These are phyloP conservation scores for Pichia inconspicua DNA, from an alignment of 1,139 yeast species.

Conservation along the genomic window DNA sequence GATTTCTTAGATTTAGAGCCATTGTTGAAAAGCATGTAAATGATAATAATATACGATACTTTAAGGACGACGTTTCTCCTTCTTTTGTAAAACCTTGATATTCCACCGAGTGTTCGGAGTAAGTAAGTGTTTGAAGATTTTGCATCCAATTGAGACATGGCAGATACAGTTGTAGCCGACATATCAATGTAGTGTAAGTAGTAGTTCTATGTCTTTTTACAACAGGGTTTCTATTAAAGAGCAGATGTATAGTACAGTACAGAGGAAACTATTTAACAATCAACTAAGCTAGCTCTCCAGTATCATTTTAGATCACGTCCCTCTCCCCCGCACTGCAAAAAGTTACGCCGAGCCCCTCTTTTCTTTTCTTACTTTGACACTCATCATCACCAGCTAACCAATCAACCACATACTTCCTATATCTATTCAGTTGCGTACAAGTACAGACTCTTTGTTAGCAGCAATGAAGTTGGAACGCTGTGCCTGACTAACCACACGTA, in stretches of 20 bases:
- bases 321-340: neutral
- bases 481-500: neutral
- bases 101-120: neutral
- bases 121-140: neutral
- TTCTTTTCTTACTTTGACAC: neutral
- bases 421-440: neutral
- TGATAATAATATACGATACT: slow-evolving; percentile 38
- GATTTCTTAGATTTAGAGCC: slow-evolving; percentile 14
- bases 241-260: neutral
- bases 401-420: neutral
- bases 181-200: neutral
- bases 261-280: neutral
- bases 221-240: neutral
- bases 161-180: neutral
- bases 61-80: slow-evolving; percentile 33
- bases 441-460: neutral
- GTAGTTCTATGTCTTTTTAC: no score
- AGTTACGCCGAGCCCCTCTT: neutral
- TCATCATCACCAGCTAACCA: neutral
- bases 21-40: slow-evolving; percentile 24
- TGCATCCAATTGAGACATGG: neutral
- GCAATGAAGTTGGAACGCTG: neutral
- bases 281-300: neutral
- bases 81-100: slow-evolving; percentile 18
- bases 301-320: neutral